Percentiles rank a stretch among this genome's conserved stretches.
phyloP scores from a whole-genome alignment of 352 stramenopile species.

The Salisapilia sapeloensis region DNA sequence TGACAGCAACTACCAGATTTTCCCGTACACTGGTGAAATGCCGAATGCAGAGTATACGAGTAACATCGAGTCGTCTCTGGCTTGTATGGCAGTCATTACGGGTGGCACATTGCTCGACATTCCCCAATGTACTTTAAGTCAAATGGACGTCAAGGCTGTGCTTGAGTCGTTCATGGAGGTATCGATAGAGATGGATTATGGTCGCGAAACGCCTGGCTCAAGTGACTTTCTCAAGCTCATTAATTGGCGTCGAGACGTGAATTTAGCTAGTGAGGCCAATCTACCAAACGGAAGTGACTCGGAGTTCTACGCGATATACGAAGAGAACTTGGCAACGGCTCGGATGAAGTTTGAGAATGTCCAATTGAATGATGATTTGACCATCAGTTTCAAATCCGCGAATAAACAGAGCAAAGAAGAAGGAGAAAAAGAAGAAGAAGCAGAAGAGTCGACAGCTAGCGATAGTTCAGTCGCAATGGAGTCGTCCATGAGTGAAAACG shows the following conservation, averaged over 20 bases:
- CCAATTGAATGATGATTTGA: too few relatives aligned
- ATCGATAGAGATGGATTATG: slow-evolving; percentile 22
- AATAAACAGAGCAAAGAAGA: too few relatives aligned
- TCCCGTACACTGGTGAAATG: slow-evolving; percentile 27
- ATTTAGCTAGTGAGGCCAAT: slow-evolving; percentile 16
- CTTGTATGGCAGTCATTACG: slow-evolving; percentile 35
- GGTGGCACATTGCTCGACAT: slow-evolving; percentile 28
- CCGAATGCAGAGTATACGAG: slow-evolving; percentile 26
- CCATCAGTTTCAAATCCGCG: too few relatives aligned
- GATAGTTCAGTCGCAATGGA: too few relatives aligned
- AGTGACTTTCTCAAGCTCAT: slow-evolving; percentile 31
- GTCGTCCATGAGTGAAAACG: too few relatives aligned
- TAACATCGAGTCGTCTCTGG: slow-evolving; percentile 22
- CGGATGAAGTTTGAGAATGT: too few relatives aligned
- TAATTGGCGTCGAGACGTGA: slow-evolving; percentile 28
- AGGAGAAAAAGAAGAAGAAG: too few relatives aligned
- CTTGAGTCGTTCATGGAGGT: slow-evolving; percentile 49
- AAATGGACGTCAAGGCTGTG: slow-evolving; percentile 22
- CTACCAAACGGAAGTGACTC: slow-evolving; percentile 28
- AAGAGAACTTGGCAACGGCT: slow-evolving; percentile 12
- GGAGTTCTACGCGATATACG: slow-evolving; percentile 20
- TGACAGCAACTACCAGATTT: slow-evolving; percentile 40
- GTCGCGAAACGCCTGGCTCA: slow-evolving; percentile 9
- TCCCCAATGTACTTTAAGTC: slow-evolving; percentile 26
- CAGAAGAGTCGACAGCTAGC: too few relatives aligned